phyloP scores from a whole-genome alignment of 2,329 filamentous ascomycete species.

The Colletotrichum incanum region DNA sequence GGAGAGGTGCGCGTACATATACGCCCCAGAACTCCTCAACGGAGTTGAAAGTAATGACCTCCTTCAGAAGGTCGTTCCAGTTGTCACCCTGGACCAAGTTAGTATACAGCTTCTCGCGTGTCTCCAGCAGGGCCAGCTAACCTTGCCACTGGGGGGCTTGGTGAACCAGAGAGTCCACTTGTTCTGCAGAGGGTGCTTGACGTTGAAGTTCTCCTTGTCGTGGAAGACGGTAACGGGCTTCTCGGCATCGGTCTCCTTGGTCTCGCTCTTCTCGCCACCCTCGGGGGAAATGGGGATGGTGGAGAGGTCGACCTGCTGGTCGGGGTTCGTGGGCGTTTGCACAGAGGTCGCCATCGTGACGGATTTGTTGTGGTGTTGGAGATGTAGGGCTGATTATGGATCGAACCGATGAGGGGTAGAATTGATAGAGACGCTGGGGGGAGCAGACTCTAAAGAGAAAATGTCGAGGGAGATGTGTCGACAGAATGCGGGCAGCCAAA shows the following conservation, averaged over 20 bases:
- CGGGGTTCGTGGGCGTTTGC: constrained; percentile 42
- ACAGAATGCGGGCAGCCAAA: constrained; percentile 12
- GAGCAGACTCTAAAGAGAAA: constrained; percentile 19
- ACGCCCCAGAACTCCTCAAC: constrained; percentile 99
- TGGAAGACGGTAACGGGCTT: constrained; percentile 96
- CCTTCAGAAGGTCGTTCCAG: constrained; percentile 98
- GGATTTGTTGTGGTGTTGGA: constrained; percentile 31
- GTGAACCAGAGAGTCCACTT: constrained; percentile 99
- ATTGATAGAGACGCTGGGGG: constrained; percentile 28
- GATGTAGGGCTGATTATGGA: constrained; percentile 15
- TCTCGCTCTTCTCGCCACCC: constrained; percentile 68
- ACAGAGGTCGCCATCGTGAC: constrained; percentile 56
- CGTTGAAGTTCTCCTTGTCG: constrained; percentile 98
- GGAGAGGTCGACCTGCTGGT: constrained; percentile 75
- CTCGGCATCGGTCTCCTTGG: constrained; percentile 64
- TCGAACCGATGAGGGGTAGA: constrained; percentile 33
- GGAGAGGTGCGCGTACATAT: constrained; percentile 78
- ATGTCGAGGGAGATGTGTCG: constrained; percentile 24
- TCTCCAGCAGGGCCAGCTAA: constrained; percentile 56
- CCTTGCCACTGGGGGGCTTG: constrained; percentile 96
- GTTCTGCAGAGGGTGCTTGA: constrained; percentile 98
- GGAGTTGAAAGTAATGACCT: constrained; percentile 98
- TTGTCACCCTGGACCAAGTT: constrained; percentile 84
- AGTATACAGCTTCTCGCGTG: constrained; percentile 45
- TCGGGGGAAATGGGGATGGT: constrained; percentile 78